These are phyloP conservation scores for Eucalyptus victrix DNA, from an alignment of 345 rosid species.

Conservation along the genomic window DNA sequence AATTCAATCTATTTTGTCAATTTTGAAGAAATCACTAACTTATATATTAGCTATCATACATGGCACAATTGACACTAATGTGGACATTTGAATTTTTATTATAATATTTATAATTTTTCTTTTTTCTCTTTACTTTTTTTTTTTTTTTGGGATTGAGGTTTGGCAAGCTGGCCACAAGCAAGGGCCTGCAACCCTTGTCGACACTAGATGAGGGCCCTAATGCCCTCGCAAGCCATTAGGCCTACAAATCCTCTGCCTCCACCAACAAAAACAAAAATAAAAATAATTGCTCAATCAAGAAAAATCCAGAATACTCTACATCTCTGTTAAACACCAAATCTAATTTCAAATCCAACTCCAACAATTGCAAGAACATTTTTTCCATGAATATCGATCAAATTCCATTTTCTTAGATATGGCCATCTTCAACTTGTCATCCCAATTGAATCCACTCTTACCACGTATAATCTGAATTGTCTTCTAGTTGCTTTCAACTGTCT, in stretches of 20 bases:
- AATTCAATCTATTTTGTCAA: too few relatives aligned
- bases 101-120: too few relatives aligned
- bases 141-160: rapidly evolving
- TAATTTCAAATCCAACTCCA: background rate
- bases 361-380: background rate
- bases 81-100: background rate
- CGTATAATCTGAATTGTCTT: too few relatives aligned
- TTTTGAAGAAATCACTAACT: background rate
- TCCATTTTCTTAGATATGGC: background rate
- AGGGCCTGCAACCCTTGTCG: rapidly evolving
- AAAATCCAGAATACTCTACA: background rate
- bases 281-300: background rate
- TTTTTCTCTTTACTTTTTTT: rapidly evolving
- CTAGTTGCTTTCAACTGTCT: background rate
- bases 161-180: background rate
- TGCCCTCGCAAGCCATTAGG: background rate
- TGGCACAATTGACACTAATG: rapidly evolving
- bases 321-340: background rate
- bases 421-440: background rate
- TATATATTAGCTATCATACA: rapidly evolving
- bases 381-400: background rate
- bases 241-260: background rate
- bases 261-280: too few relatives aligned
- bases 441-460: background rate
- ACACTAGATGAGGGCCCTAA: background rate